phyloP scores from a whole-genome alignment of 495 filamentous ascomycete species.

The Aspergillus homomorphus region DNA sequence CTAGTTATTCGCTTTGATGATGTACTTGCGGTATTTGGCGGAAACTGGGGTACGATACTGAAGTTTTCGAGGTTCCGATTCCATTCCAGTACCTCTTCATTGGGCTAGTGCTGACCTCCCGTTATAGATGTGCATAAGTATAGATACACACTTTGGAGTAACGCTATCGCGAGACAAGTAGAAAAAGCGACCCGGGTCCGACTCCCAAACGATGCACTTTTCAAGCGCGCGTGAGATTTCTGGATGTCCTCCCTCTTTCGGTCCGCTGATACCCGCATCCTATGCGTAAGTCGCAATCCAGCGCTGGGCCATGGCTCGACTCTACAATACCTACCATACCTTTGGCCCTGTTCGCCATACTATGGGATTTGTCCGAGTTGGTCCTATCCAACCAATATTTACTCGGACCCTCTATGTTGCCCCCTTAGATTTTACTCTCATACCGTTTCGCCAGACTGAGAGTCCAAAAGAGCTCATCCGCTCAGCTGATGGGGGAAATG shows the following conservation, averaged over 20 bases:
- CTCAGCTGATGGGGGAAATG: slow-evolving; percentile 21
- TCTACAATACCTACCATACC: neutral
- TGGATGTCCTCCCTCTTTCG: too few species aligned
- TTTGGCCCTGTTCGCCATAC: neutral
- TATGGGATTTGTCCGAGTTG: neutral
- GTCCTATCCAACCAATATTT: neutral
- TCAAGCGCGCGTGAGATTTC: neutral
- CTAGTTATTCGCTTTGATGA: neutral
- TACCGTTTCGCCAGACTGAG: neutral
- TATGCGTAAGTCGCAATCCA: neutral
- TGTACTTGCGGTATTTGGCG: too few species aligned
- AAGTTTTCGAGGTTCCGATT: too few species aligned
- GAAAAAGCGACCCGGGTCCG: neutral
- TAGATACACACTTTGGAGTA: neutral
- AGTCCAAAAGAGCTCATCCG: slow-evolving; percentile 4
- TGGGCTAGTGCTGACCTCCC: too few species aligned
- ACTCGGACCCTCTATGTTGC: neutral
- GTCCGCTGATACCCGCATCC: neutral
- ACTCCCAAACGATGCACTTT: neutral
- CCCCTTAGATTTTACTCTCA: too few species aligned
- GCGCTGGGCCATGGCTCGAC: neutral
- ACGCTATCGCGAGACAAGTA: neutral
- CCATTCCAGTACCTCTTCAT: too few species aligned
- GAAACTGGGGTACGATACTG: too few species aligned
- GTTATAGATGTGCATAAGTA: too few species aligned